A percentile compares a stretch with the other conserved stretches of the same genome.
phyloP scores from a whole-genome alignment of 805 yeast genomes.

The Saccharomycopsis guyanensis region DNA sequence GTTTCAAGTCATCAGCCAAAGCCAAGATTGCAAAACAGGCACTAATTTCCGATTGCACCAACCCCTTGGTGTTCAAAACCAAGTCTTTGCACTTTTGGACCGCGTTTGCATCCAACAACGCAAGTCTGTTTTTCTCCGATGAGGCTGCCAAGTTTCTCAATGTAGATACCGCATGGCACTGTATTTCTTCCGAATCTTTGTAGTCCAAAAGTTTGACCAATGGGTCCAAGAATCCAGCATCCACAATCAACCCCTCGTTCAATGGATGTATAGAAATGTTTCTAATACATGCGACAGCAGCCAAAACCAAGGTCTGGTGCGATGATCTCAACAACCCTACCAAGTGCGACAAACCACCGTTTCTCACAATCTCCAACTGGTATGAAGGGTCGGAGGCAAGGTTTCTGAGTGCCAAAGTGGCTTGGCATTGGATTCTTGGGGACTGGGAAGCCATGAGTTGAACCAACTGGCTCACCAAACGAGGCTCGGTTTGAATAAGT shows the following conservation, averaged over 20 bases:
- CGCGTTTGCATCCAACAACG: conserved; percentile 90
- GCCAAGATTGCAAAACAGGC: conserved; percentile 98
- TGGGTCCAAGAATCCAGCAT: conserved; percentile 93
- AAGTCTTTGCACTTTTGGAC: conserved; percentile 86
- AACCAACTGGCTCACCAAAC: conserved; percentile 80
- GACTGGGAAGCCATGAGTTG: conserved; percentile 87
- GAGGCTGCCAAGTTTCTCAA: conserved; percentile 94
- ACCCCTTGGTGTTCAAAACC: conserved; percentile 77
- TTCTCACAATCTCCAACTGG: conserved; percentile 91
- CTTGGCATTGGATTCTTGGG: conserved; percentile 97
- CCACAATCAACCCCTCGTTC: conserved; percentile 91
- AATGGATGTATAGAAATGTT: conserved; percentile 94
- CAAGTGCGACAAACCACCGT: conserved; percentile 90
- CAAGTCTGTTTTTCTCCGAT: conserved; percentile 85
- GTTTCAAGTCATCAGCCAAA: conserved; percentile 88
- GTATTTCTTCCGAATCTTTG: conserved; percentile 88
- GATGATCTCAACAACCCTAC: conserved; percentile 83
- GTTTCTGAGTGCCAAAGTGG: conserved; percentile 91
- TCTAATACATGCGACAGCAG: conserved; percentile 97
- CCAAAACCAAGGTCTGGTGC: conserved; percentile 86
- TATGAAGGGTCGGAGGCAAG: conserved; percentile 93
- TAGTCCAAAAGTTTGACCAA: conserved; percentile 78
- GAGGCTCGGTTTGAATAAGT: conserved; percentile 86
- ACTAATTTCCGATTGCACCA: conserved; percentile 91
- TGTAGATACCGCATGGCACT: conserved; percentile 96